Evolutionary conservation across 495 filamentous ascomycete species (phyloP).

Genomic region (Xylaria scruposa): DNA sequence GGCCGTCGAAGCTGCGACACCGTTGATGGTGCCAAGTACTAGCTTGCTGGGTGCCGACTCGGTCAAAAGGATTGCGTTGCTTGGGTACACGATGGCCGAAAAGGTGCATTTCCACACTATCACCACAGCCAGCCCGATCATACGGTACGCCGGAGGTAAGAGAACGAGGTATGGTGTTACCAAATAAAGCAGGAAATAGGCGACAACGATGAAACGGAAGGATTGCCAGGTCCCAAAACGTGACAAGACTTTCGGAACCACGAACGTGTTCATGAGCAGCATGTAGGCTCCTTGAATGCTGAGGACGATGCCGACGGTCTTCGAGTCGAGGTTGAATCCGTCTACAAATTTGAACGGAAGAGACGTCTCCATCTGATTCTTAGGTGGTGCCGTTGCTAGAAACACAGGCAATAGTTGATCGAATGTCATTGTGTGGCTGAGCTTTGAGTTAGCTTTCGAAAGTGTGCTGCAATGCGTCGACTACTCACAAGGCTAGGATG

Average conservation of each 20-base stretch:
- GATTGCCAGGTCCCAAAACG: constrained; percentile 77
- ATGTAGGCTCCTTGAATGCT: constrained; percentile 90
- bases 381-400: constrained; percentile 72
- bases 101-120: constrained; percentile 90
- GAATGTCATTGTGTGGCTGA: constrained; percentile 82
- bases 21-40: constrained; percentile 89
- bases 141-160: constrained; percentile 72
- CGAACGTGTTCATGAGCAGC: constrained; percentile 79
- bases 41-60: constrained; percentile 82
- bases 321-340: constrained; percentile 81
- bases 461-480: neutral
- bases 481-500: constrained; percentile 90
- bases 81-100: constrained; percentile 84
- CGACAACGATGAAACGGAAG: constrained; percentile 78
- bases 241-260: constrained; percentile 77
- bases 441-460: constrained; percentile 31
- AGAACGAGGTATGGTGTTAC: constrained; percentile 88
- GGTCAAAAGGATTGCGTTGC: constrained; percentile 81
- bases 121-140: constrained; percentile 73
- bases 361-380: constrained; percentile 43
- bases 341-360: constrained; percentile 89
- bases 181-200: constrained; percentile 90
- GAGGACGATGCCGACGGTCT: constrained; percentile 84
- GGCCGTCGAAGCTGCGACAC: constrained; percentile 87
- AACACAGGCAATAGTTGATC: constrained; percentile 94